Base-by-base conservation (phyloP, 805 yeast genomes). In the Myxozyma monticola region DNA sequence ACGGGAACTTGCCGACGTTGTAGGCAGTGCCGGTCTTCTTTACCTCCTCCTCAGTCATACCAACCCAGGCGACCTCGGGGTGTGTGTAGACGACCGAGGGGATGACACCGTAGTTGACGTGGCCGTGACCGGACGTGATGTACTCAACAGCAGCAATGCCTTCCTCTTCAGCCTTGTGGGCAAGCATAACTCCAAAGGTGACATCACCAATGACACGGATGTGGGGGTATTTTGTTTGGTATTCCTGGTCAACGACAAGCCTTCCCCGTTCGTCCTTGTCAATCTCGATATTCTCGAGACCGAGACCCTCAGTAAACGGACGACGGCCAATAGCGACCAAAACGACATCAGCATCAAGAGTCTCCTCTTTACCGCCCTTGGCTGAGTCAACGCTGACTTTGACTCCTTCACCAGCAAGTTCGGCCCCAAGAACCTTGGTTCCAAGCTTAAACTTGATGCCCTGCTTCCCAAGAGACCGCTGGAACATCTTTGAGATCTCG, bases 61-160 rank as follows among this genome's bases (percentile, higher is more conserved):
- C 99, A 62, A 87, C 96, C 99, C 99, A 93, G 45, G 98, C 98
- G 62, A 93, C 96, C 77, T 93, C 99, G 60, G 99, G 99, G 75
- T 89, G 96, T 42, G 98, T 84, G 79, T 93, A 93, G 99, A 93
- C 93, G 61, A 93, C 99, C 30, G 96, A 82, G 60, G 99, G 99
- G 63, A 93, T 93, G 76, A 87, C 95, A 64, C 84, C 95, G 75
- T 93, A 93, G 83, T 93, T 93, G 62, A 93, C 98, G 71, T 93
- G 99, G 54, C 99, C 99, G 68, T 85, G 86, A 60, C 98, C 99
- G 62, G 73, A 73, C 77, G 88, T 88, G 71, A 93, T 81, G 77
- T 81, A 87, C 76, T 93, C 99, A 60, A 79, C 98, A 61, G 96
- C 98, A 51, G 99, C 99, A 62, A 93, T 84, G 74, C 96, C 99